Percentiles rank a stretch among this genome's conserved stretches.
phyloP scores from a whole-genome alignment of 192 early-diverging fungal genomes.

The Entophlyctis luteolus region DNA sequence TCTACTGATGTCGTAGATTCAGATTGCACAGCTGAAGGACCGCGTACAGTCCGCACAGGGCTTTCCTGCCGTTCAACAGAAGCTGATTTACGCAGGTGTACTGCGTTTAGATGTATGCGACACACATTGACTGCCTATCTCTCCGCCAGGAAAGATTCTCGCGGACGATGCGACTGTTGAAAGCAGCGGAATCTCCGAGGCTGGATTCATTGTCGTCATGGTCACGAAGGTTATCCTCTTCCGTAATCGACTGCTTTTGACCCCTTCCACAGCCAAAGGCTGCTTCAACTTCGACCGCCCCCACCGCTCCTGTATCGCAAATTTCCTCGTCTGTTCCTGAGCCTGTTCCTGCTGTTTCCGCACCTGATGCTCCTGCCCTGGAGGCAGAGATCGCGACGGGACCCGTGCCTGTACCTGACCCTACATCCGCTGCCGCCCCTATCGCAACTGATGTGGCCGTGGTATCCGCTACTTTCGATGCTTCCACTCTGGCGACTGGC shows the following conservation, averaged over 20 bases:
- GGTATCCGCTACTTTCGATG: conserved; percentile 39
- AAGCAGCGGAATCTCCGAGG: conserved; percentile 76
- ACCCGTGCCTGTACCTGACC: conserved; percentile 37
- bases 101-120: background rate
- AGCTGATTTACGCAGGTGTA: conserved; percentile 83
- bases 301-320: conserved; percentile 39
- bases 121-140: background rate
- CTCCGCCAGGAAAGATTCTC: conserved; percentile 77
- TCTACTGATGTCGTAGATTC: background rate
- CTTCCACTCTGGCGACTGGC: conserved; percentile 64
- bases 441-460: conserved; percentile 33
- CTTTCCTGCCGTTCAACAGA: conserved; percentile 67
- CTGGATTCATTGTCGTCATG: conserved; percentile 95
- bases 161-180: conserved; percentile 69
- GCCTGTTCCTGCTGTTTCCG: conserved; percentile 31
- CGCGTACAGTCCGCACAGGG: conserved; percentile 72
- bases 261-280: conserved; percentile 26
- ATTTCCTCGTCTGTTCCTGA: too few species aligned
- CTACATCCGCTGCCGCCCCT: conserved; percentile 35
- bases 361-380: conserved; percentile 34
- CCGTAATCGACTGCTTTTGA: conserved; percentile 20
- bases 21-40: conserved; percentile 75
- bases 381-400: too few species aligned
- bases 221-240: conserved; percentile 69
- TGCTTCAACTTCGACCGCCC: conserved; percentile 35